These are phyloP conservation scores for Salix viminalis DNA, from an alignment of 345 rosid genomes.

Conservation along the genomic window DNA sequence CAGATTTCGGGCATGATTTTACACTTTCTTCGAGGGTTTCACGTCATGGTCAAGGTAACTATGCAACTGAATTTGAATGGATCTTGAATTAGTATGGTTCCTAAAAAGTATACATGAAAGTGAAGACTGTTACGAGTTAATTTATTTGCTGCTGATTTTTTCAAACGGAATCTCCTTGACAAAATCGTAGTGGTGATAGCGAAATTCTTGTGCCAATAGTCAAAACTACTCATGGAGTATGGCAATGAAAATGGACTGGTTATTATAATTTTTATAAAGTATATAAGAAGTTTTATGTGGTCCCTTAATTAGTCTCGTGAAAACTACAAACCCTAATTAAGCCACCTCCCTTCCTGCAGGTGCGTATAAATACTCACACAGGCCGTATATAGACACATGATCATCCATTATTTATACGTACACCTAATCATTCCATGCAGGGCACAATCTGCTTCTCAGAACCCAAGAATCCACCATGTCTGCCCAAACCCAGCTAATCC, in stretches of 20 bases:
- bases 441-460: conserved; percentile 66
- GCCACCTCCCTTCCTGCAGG: neutral
- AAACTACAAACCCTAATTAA: neutral
- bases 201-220: neutral
- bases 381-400: too few species aligned
- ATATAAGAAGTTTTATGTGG: conserved; percentile 5
- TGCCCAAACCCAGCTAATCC: conserved; percentile 57
- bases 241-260: neutral
- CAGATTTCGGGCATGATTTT: too few species aligned
- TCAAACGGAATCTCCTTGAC: neutral
- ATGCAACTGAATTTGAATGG: neutral
- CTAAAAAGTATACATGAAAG: neutral
- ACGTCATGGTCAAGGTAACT: neutral
- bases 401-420: too few species aligned
- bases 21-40: too few species aligned
- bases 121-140: neutral
- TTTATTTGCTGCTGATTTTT: neutral
- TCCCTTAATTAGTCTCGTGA: neutral
- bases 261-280: neutral
- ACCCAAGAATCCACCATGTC: conserved; percentile 61
- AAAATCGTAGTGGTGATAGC: neutral
- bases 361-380: too few species aligned
- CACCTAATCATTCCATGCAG: conserved; percentile 45
- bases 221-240: neutral
- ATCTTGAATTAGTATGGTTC: neutral